Evolutionary conservation across 1,139 yeast species (phyloP).

Genomic region (Blastobotrys niveus): DNA sequence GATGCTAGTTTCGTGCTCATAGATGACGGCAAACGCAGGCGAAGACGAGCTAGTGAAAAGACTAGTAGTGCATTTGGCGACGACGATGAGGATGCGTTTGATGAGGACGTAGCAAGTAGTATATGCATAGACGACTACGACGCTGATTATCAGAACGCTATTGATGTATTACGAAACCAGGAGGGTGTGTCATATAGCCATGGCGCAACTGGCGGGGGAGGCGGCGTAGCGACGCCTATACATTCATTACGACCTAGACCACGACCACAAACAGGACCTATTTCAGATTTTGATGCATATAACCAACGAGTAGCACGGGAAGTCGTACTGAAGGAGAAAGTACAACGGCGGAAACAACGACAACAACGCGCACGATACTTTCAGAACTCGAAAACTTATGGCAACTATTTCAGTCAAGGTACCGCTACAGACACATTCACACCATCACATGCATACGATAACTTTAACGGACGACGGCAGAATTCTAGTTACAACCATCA

Average conservation of each 20-base stretch:
- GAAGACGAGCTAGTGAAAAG: background rate
- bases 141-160: constrained; percentile 27
- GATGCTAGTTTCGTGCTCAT: constrained; percentile 8
- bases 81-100: constrained; percentile 2
- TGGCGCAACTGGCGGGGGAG: constrained; percentile 8
- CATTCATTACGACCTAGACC: too few relatives aligned
- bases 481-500: constrained; percentile 27
- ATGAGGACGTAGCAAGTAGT: constrained; percentile 30
- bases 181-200: background rate
- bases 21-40: constrained; percentile 2
- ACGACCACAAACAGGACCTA: too few relatives aligned
- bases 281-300: constrained; percentile 38
- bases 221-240: constrained; percentile 11
- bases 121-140: constrained; percentile 34
- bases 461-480: constrained; percentile 29
- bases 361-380: constrained; percentile 18
- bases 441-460: constrained; percentile 28
- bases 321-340: constrained; percentile 31
- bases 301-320: constrained; percentile 35
- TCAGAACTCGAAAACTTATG: constrained; percentile 21
- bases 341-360: constrained; percentile 22
- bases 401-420: constrained; percentile 26
- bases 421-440: constrained; percentile 18
- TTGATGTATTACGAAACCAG: constrained; percentile 19
- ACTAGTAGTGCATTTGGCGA: background rate